Evolutionary conservation across 2,329 filamentous ascomycete genomes (phyloP), one percentile per base, ranked within the genome.

Genomic region (Botrytis hyacinthi): DNA sequence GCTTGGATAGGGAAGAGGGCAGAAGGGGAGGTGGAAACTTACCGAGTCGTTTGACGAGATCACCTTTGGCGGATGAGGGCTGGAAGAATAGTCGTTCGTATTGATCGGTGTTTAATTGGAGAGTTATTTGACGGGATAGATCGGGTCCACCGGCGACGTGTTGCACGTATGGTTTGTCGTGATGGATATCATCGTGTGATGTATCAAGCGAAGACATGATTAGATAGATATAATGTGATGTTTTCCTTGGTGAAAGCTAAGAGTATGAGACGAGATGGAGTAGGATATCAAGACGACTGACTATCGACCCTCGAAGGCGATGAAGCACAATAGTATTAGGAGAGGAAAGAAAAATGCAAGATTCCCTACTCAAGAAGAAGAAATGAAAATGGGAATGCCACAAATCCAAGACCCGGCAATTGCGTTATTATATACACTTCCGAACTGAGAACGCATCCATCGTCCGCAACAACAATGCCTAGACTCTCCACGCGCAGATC

Each of bases 31-130:
- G 0, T 29, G 51, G n/a, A 29, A 29, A 54, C 70, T 26, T 74
- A 75, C 75, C 75, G 29, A 76, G 70, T 18, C 72, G 69, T 59
- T 75, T 75, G n/a, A 74, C 61, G 9, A 76, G 67, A 67, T 75
- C 74, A n/a, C 72, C 75, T 42, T 75, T 75, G 8, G 74, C 66
- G 26, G 72, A 59, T 16, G 51, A 70, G 16, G 75, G 74, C 51
- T 76, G 75, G 67, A 75, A 76, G 67, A 76, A 76, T 4, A 76
- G 54, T 37, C 74, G 66, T 60, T 76, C 75, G 54, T 75, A 76
- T 67, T 76, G 74, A 35, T 75, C 74, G 7, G 72, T 14, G 59
- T 54, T 74, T 16, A 76, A 40, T 46, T 62, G 57, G 7, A 76
- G 62, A 9, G 74, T 75, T 29, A 72, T 71, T 51, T 71, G 59